phyloP scores from a whole-genome alignment of 2,329 filamentous ascomycete species.

The Sordariomycetes sp. region DNA sequence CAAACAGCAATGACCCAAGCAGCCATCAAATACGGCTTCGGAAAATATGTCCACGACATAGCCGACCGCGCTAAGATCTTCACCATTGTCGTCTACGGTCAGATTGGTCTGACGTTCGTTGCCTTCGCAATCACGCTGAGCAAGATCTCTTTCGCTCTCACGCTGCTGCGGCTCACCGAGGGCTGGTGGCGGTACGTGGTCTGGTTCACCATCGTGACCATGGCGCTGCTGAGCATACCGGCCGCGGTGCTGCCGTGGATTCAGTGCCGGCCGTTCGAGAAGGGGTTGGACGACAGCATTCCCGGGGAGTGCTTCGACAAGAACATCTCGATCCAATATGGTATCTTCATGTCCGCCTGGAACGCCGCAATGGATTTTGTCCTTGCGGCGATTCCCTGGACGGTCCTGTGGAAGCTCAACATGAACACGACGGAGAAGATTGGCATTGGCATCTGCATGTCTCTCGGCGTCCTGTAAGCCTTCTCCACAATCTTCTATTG shows the following conservation, averaged over 20 bases:
- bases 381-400: constrained; percentile 29
- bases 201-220: constrained; percentile 15
- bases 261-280: constrained; percentile 12
- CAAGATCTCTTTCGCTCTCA: constrained; percentile 21
- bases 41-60: not conserved
- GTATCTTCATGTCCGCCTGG: constrained; percentile 15
- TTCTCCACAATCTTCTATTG: not conserved
- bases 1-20: not conserved
- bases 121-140: not conserved
- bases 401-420: constrained; percentile 26
- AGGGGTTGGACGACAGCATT: constrained; percentile 14
- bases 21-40: not conserved
- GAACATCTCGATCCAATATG: constrained; percentile 4
- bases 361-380: constrained; percentile 27
- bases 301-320: constrained; percentile 13
- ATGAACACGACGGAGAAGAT: constrained; percentile 30
- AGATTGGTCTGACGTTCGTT: not conserved
- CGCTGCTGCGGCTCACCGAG: constrained; percentile 14
- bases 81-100: not conserved
- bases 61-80: not conserved
- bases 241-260: constrained; percentile 9
- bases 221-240: constrained; percentile 9
- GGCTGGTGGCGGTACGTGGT: constrained; percentile 11
- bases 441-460: constrained; percentile 30
- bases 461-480: constrained; percentile 29